phyloP scores from a whole-genome alignment of 345 rosid species.

The Eucalyptus tenuipes region DNA sequence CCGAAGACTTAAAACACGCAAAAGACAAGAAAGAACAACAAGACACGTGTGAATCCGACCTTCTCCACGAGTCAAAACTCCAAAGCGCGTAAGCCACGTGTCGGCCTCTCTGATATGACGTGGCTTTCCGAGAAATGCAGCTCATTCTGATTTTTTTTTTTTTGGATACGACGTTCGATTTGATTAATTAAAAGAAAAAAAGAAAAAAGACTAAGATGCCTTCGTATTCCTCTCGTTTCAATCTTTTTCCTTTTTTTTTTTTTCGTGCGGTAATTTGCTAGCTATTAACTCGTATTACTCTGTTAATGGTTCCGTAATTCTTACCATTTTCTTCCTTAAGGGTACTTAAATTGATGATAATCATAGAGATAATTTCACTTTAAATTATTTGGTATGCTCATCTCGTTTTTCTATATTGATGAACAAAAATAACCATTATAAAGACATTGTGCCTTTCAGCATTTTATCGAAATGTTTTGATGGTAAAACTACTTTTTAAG shows the following conservation, averaged over 20 bases:
- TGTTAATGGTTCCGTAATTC: not conserved
- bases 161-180: not conserved
- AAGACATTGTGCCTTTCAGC: fast-evolving
- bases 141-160: not conserved
- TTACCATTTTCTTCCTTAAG: not conserved
- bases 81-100: not conserved
- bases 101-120: not conserved
- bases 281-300: not conserved
- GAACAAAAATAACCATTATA: not conserved
- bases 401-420: not conserved
- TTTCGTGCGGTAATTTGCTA: not conserved
- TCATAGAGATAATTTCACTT: not conserved
- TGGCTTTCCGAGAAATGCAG: not conserved
- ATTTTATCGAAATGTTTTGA: not conserved
- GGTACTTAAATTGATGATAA: not conserved
- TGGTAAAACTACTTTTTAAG: not conserved
- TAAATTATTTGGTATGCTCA: not conserved
- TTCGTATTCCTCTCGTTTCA: not conserved
- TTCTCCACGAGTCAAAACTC: not conserved
- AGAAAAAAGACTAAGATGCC: not conserved
- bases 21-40: not conserved
- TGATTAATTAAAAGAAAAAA: not conserved
- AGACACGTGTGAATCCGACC: not conserved
- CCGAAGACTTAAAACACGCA: not conserved
- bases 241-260: fast-evolving